Evolutionary conservation across 2,329 filamentous ascomycete genomes (phyloP).

Genomic region (Epichloe amarillans): DNA sequence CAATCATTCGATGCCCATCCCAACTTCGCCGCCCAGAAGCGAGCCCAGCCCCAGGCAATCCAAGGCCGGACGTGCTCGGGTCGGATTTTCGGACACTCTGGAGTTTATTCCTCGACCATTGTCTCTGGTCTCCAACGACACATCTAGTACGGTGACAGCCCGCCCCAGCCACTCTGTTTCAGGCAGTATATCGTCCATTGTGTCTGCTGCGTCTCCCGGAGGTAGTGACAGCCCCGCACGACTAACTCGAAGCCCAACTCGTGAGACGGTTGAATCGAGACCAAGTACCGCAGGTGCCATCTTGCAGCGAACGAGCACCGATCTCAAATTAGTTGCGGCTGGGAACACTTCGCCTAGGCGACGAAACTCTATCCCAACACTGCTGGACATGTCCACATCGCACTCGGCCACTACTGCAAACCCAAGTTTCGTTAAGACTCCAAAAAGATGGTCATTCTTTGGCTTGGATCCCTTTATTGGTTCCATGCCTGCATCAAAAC

Average conservation of each 20-base stretch:
- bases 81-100: conserved; percentile 73
- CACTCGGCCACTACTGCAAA: conserved; percentile 22
- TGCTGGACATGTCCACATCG: conserved; percentile 29
- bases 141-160: conserved; percentile 61
- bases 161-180: conserved; percentile 59
- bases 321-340: conserved; percentile 8
- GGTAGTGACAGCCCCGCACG: conserved; percentile 27
- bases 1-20: conserved; percentile 4
- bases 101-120: conserved; percentile 74
- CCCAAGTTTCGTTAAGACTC: conserved; percentile 36
- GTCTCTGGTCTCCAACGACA: conserved; percentile 74
- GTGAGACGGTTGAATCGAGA: conserved; percentile 34
- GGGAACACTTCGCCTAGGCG: conserved; percentile 28
- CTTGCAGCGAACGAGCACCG: conserved; percentile 33
- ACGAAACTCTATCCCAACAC: conserved; percentile 46
- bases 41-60: conserved; percentile 13
- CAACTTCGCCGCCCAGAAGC: conserved; percentile 3
- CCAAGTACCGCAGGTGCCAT: conserved; percentile 63
- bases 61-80: conserved; percentile 42
- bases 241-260: conserved; percentile 26
- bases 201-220: conserved; percentile 40
- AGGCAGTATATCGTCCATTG: conserved; percentile 66
- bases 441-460: conserved; percentile 49
- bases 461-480: conserved; percentile 41
- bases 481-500: conserved; percentile 31